Evolutionary conservation across 768 basidiomycete species (phyloP).

Genomic region (Auriculariales sp.): DNA sequence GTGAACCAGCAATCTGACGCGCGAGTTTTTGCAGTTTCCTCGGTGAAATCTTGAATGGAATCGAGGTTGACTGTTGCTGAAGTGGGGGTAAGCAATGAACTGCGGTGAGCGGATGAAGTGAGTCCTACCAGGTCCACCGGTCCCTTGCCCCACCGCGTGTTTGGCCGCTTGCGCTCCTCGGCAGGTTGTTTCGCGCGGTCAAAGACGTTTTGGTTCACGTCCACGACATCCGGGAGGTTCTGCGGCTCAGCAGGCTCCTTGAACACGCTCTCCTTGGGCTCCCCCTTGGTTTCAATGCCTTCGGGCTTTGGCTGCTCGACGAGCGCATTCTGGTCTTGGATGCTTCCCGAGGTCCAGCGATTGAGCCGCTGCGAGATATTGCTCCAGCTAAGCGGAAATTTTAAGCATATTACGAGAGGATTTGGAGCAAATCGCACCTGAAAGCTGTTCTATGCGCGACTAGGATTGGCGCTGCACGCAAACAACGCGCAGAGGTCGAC

Average conservation of each 20-base stretch:
- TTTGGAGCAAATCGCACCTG: too few relatives aligned
- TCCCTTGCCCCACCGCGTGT: background rate
- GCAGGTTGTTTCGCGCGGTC: background rate
- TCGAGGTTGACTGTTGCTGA: conserved; percentile 79
- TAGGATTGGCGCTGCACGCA: too few relatives aligned
- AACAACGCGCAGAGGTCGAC: too few relatives aligned
- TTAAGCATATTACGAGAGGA: too few relatives aligned
- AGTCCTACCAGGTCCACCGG: too few relatives aligned
- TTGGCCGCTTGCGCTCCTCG: too few relatives aligned
- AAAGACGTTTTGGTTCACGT: background rate
- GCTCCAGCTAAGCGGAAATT: background rate
- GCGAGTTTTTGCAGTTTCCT: conserved; percentile 85
- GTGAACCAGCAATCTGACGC: conserved; percentile 76
- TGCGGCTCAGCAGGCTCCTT: background rate
- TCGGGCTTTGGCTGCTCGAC: background rate
- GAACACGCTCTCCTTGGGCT: background rate
- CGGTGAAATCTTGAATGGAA: conserved; percentile 87
- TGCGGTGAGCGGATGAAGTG: background rate
- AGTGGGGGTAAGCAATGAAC: background rate
- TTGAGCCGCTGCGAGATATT: background rate
- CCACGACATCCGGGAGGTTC: background rate
- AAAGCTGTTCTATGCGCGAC: too few relatives aligned
- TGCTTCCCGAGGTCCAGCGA: background rate
- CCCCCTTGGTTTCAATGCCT: too few relatives aligned
- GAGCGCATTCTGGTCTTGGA: background rate